A percentile compares a stretch with the other conserved stretches of the same genome.
Evolutionary conservation across 345 rosid species (phyloP).

Genomic region (Citrus sinensis): DNA sequence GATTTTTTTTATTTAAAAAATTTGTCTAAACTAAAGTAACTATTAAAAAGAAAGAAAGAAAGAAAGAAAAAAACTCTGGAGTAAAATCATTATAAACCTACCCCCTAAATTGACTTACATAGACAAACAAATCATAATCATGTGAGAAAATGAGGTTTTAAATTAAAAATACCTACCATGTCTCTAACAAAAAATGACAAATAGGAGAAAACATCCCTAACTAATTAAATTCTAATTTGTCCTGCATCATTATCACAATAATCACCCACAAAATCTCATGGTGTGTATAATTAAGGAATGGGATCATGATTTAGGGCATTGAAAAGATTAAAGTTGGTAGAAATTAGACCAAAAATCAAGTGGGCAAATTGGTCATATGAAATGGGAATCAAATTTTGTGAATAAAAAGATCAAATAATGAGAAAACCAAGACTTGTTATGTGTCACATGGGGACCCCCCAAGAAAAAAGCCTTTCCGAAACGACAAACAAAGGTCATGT

Average conservation of each 20-base stretch:
- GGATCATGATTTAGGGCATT: background rate
- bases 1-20: too few relatives aligned
- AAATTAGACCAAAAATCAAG: background rate
- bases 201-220: too few relatives aligned
- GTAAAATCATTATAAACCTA: too few relatives aligned
- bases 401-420: conserved; percentile 6
- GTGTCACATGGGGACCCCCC: conserved; percentile 6
- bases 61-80: too few relatives aligned
- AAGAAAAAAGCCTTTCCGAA: conserved; percentile 9
- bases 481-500: conserved; percentile 27
- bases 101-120: too few relatives aligned
- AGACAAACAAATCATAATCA: background rate
- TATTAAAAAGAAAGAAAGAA: too few relatives aligned
- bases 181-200: background rate
- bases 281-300: background rate
- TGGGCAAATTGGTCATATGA: background rate
- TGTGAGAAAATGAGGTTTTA: too few relatives aligned
- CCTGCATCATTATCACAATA: background rate
- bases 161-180: background rate
- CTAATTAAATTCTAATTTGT: too few relatives aligned
- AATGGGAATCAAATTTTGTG: background rate
- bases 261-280: background rate
- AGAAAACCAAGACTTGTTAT: background rate
- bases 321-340: background rate
- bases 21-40: too few relatives aligned